phyloP scores from a whole-genome alignment of 2,329 filamentous ascomycete genomes.

The Microdochium trichocladiopsis region DNA sequence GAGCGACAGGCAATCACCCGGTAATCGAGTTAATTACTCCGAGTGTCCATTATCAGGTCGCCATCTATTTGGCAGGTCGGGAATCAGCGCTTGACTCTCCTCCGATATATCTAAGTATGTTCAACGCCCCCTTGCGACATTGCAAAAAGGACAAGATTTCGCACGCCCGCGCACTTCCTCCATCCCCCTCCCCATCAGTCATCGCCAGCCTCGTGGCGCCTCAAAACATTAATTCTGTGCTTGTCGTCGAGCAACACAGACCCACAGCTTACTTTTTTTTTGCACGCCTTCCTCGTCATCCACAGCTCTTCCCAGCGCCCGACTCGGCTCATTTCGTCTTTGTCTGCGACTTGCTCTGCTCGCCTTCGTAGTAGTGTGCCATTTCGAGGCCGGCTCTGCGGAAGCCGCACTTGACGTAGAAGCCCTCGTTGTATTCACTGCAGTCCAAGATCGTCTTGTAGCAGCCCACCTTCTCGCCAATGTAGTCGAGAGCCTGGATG shows the following conservation, averaged over 20 bases:
- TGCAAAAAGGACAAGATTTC: neutral
- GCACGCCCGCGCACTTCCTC: neutral
- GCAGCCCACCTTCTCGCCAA: constrained; percentile 83
- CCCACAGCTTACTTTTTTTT: too few species aligned
- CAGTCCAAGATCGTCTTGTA: constrained; percentile 98
- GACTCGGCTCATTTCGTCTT: neutral
- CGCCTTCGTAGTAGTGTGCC: constrained; percentile 81
- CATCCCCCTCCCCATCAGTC: too few species aligned
- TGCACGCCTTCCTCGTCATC: too few species aligned
- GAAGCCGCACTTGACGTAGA: constrained; percentile 98
- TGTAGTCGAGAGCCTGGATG: constrained; percentile 86
- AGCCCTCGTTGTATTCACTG: constrained; percentile 91
- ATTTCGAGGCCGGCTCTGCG: constrained; percentile 88
- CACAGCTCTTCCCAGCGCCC: too few species aligned
- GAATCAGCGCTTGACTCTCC: neutral
- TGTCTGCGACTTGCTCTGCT: constrained; percentile 36
- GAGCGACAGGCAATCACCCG: too few species aligned
- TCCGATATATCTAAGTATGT: neutral
- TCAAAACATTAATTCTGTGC: too few species aligned
- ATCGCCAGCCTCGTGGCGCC: too few species aligned
- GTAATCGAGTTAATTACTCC: too few species aligned
- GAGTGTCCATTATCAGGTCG: neutral
- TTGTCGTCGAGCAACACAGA: too few species aligned
- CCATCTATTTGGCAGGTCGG: neutral
- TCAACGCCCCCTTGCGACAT: neutral